phyloP scores from a whole-genome alignment of 306 rosid genomes.

The Pachyrhizus erosus region DNA sequence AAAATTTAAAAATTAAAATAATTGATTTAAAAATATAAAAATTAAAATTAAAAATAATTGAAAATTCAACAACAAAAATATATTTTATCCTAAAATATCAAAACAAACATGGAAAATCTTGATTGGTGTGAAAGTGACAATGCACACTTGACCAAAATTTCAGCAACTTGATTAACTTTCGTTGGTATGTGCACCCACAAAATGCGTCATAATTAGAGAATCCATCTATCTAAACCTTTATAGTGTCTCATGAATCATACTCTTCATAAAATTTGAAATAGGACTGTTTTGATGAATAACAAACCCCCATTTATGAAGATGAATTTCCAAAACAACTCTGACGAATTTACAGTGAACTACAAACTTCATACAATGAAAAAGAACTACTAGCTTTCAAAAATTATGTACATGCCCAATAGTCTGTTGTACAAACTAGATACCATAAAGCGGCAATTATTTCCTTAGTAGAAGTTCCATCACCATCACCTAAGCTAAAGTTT shows the following conservation, averaged over 20 bases:
- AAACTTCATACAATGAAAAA: neutral
- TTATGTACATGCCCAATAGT: constrained; percentile 48
- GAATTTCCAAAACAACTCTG: constrained; percentile 13
- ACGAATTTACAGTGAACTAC: constrained; percentile 37
- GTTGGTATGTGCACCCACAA: neutral
- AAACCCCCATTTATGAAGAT: neutral
- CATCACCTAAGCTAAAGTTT: constrained; percentile 19
- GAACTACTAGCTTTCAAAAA: constrained; percentile 32
- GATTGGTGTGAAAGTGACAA: neutral
- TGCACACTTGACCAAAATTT: neutral
- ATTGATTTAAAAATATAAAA: no score
- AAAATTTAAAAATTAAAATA: no score
- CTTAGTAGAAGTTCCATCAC: constrained; percentile 8
- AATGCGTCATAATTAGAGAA: neutral
- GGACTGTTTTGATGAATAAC: neutral
- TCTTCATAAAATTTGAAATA: neutral
- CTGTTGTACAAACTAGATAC: constrained; percentile 22
- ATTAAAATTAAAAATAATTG: no score
- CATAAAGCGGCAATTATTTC: constrained; percentile 33
- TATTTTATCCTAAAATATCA: no score
- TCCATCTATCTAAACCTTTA: neutral
- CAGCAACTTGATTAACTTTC: neutral
- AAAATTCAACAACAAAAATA: no score
- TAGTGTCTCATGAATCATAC: neutral
- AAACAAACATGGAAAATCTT: no score